These are phyloP conservation scores for Lactarius sanguifluus DNA, from an alignment of 768 basidiomycete genomes.

Conservation along the genomic window DNA sequence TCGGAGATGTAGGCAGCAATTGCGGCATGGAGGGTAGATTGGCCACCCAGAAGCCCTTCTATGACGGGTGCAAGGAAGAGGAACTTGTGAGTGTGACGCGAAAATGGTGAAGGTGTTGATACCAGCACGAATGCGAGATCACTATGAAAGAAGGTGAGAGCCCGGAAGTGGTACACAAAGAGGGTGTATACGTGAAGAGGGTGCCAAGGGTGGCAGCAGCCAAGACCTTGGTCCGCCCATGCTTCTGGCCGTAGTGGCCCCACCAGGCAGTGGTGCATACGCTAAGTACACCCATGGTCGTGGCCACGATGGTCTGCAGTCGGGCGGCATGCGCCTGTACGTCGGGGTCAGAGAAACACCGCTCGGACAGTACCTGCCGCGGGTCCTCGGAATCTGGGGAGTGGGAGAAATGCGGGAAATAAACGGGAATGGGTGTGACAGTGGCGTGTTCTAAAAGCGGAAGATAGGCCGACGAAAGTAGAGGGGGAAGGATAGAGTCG, in stretches of 20 bases:
- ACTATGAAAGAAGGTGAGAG: constrained; percentile 42
- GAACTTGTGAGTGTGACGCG: constrained; percentile 66
- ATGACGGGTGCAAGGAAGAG: constrained; percentile 75
- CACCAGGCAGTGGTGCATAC: constrained; percentile 86
- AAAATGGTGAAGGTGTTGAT: constrained; percentile 59
- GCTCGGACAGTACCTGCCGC: constrained; percentile 39
- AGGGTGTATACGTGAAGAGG: constrained; percentile 62
- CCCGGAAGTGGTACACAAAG: constrained; percentile 36
- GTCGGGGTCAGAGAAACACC: constrained; percentile 48
- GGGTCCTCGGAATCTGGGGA: constrained; percentile 40
- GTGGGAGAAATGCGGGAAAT: constrained; percentile 25
- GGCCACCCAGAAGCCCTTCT: constrained; percentile 81
- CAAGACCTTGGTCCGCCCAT: constrained; percentile 77
- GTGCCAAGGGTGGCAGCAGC: constrained; percentile 66
- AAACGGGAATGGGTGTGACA: constrained; percentile 4
- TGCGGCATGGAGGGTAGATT: constrained; percentile 62
- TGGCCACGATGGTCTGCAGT: constrained; percentile 76
- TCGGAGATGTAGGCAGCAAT: constrained; percentile 69
- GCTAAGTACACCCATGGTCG: constrained; percentile 74
- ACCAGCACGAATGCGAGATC: constrained; percentile 80
- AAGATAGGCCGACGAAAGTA: constrained; percentile 9
- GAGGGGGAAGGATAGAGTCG: constrained; percentile 10
- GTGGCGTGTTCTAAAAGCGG: neutral
- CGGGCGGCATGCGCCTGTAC: constrained; percentile 69
- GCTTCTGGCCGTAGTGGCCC: constrained; percentile 74